A percentile compares a stretch with the other conserved stretches of the same genome.
Conservation (phyloP, 305 asterid species). For the Withania somnifera region DNA sequence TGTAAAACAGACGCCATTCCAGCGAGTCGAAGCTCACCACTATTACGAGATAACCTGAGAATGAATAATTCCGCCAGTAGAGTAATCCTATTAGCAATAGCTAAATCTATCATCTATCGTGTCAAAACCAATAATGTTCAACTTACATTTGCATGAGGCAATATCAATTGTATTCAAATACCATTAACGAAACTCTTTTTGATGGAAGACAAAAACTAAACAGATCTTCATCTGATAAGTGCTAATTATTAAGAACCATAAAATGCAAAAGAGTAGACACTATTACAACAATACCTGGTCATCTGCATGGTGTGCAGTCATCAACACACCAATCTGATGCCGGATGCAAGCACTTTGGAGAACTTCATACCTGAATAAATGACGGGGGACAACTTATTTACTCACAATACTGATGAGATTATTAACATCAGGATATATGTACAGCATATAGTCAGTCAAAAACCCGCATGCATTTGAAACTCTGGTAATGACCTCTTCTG, state of each 20-base stretch:
- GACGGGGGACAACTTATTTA: neutral
- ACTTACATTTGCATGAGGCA: neutral
- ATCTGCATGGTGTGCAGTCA: constrained; percentile 92
- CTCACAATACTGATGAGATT: neutral
- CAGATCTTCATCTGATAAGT: neutral
- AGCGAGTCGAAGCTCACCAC: constrained; percentile 98
- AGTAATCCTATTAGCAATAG: neutral
- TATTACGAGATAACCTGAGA: constrained; percentile 75
- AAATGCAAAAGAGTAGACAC: neutral
- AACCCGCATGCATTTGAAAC: neutral
- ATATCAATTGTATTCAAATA: neutral
- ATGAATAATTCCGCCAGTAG: constrained; percentile 73
- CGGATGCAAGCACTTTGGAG: constrained; percentile 46
- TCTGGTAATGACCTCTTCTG: constrained; percentile 46
- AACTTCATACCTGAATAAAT: constrained; percentile 50
- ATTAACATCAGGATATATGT: neutral
- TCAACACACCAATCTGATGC: constrained; percentile 42
- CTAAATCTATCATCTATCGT: neutral
- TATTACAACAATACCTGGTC: constrained; percentile 58
- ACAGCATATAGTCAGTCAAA: neutral
- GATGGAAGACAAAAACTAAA: neutral
- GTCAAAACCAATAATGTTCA: constrained; percentile 1
- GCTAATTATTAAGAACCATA: neutral
- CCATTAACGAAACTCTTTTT: neutral
- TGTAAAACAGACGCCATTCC: constrained; percentile 74